These are phyloP conservation scores for Dactylorhiza incarnata DNA, from an alignment of 106 monocot species.

Conservation along the genomic window DNA sequence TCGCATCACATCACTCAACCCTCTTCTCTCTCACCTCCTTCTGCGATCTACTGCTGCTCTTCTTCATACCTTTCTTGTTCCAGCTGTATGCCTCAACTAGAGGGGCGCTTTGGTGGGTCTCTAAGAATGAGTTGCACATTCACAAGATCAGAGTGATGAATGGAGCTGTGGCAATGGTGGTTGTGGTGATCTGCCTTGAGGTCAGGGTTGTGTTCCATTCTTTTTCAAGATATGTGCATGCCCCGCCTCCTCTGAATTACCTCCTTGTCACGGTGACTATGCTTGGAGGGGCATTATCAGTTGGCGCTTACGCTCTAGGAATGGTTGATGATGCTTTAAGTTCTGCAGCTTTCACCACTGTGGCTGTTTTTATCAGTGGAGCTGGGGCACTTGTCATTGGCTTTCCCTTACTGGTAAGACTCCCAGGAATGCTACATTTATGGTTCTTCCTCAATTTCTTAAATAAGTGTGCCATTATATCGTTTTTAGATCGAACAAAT, in stretches of 20 bases:
- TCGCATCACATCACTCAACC: conserved; percentile 62
- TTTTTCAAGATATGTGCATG: conserved; percentile 83
- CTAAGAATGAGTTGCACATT: conserved; percentile 45
- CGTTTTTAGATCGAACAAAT: not conserved
- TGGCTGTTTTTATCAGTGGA: conserved; percentile 60
- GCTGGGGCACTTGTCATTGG: conserved; percentile 87
- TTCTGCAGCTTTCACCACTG: conserved; percentile 53
- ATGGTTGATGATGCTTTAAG: conserved; percentile 68
- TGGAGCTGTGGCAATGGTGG: conserved; percentile 80
- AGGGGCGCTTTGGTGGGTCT: conserved; percentile 94
- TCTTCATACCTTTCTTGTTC: conserved; percentile 86
- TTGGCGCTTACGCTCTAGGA: conserved; percentile 70
- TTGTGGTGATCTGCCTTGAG: conserved; percentile 75
- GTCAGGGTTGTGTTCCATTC: conserved; percentile 93
- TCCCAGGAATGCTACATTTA: not conserved
- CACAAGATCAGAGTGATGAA: conserved; percentile 62
- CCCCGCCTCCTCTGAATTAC: conserved; percentile 83
- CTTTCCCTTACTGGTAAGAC: conserved; percentile 70
- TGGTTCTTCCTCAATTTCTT: not conserved
- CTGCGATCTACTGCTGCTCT: conserved; percentile 73
- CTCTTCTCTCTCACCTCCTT: conserved; percentile 40
- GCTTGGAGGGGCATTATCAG: conserved; percentile 66
- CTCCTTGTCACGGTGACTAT: conserved; percentile 86
- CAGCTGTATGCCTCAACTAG: conserved; percentile 82
- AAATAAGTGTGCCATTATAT: not conserved